These are phyloP conservation scores for Blastobotrys terrestris DNA, from an alignment of 805 yeast genomes.

Conservation along the genomic window DNA sequence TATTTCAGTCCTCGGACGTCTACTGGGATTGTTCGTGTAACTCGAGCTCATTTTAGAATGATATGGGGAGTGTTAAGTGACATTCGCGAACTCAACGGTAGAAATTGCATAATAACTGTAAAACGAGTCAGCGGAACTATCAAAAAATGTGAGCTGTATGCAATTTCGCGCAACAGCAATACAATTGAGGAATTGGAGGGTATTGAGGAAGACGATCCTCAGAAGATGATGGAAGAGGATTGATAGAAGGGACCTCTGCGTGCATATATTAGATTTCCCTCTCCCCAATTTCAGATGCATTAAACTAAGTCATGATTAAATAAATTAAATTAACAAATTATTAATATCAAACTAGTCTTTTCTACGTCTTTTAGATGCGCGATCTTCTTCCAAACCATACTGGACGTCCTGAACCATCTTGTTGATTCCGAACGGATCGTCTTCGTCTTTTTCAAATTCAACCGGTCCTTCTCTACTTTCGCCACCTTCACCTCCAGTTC, in stretches of 20 bases:
- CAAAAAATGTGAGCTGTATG: slow-evolving; percentile 69
- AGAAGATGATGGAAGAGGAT: neutral
- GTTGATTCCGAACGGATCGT: slow-evolving; percentile 20
- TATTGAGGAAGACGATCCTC: neutral
- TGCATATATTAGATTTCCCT: neutral
- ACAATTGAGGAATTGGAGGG: neutral
- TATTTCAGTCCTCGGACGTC: slow-evolving; percentile 78
- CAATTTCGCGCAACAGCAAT: slow-evolving; percentile 37
- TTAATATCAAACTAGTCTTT: neutral
- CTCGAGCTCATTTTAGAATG: slow-evolving; percentile 54
- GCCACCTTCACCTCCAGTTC: slow-evolving; percentile 16
- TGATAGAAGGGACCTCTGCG: neutral
- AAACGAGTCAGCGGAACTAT: slow-evolving; percentile 81
- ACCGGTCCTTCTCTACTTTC: slow-evolving; percentile 37
- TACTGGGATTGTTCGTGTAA: slow-evolving; percentile 76
- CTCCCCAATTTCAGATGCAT: too few relatives aligned
- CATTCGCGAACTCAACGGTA: slow-evolving; percentile 42
- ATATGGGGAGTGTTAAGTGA: slow-evolving; percentile 59
- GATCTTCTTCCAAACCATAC: slow-evolving; percentile 4
- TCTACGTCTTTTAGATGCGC: slow-evolving; percentile 3
- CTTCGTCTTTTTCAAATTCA: slow-evolving; percentile 36
- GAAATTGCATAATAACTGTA: slow-evolving; percentile 50
- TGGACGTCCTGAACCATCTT: slow-evolving; percentile 15
- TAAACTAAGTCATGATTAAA: neutral
- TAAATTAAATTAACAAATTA: neutral